Evolutionary conservation across 768 basidiomycete species (phyloP), one percentile per base, ranked within the genome.

Genomic region (Tulasnella sp.): DNA sequence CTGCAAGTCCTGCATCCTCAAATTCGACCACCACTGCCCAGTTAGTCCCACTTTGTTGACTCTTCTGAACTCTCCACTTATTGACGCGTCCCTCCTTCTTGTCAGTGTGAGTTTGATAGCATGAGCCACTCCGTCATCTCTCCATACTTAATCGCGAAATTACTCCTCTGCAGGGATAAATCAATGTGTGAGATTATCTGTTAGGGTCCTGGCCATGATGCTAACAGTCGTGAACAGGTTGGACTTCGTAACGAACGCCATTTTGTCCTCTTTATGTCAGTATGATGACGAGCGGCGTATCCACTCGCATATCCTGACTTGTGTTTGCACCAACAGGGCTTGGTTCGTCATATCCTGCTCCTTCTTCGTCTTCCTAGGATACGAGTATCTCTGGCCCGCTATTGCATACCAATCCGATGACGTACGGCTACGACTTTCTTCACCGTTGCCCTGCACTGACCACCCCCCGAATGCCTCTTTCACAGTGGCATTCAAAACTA

Each of bases 221-320:
- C 34, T 68, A 37, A 68, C 22, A 22, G 38, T 37, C 39, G 22
- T 25, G 38, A 31, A 54, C 74, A 84, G 83, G 83, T 99, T 64
- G 97, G 97, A 14, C 82, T 99, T 8, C 87, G 97, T 81, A 99
- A 99, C 80, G 96, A 98, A 81, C 90, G 97, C 0, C 95, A 98
- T 83, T 99, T 99, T 80, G 87, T 97, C 49, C 85, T 99, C 68
- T 99, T 99, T 87, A 91, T 99, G 94, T 93, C 78, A 75, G 91
- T 83, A n/a, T 67, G 9, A 36, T 73, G 45, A 40, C 14, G 9
- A 71, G 54, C 4, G 15, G 52, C 29, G 1, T 37, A 1, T 75
- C 64, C 45, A 36, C 72, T 72, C 40, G 52, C 45, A 4, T 38
- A 31, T 71, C 78, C 42, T 31, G 31, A 31, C 77, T 72, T 17